Evolutionary conservation across 2,329 filamentous ascomycete species (phyloP), one percentile per base, ranked within the genome.

Genomic region (Ascochyta rabiei): DNA sequence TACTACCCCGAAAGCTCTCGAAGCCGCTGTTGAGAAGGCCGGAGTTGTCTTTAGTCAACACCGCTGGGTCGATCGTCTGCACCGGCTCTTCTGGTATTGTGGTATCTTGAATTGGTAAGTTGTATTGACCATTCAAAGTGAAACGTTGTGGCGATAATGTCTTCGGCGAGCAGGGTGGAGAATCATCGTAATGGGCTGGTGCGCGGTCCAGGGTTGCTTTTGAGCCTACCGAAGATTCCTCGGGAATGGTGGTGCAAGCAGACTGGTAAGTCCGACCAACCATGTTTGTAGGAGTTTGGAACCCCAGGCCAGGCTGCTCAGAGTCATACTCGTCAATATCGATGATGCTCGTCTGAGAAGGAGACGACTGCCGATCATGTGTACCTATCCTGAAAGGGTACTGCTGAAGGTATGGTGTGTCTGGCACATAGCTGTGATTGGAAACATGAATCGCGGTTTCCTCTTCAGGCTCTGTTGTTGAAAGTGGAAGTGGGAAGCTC

Each of bases 381-480:
- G 56, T 52, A 15, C 66, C 53, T 1, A 23, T 30, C n/a, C 55
- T 49, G 49, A 70, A 69, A 4, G 67, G 67, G 4, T 66, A 64
- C 21, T 69, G 67, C 8, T 60, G 51, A 10, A 61, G 42, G 9
- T 56, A 50, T 8, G 61, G 56, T 8, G 59, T 64, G 21, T 59
- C 59, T 3, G 54, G 61, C 18, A 51, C 48, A 18, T 44, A 34
- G 4, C 47, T 48, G n/a, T 47, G 47, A 12, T 60, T 48, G 6
- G 57, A 42, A 37, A 43, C 3, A 43, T 53, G 83, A 61, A 89
- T 86, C 1, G 82, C 73, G 23, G 81, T 87, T n/a, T 80, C 1
- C 6, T 78, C 80, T 24, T 77, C 74, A 9, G 73, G 95, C 60
- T 97, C 96, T 69, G 93, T 89, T 9, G 91, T 86, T 72, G 96